Percentiles rank a stretch among this genome's conserved stretches.
Conservation (phyloP, 441 rosid species). For the Capsella rubella region DNA sequence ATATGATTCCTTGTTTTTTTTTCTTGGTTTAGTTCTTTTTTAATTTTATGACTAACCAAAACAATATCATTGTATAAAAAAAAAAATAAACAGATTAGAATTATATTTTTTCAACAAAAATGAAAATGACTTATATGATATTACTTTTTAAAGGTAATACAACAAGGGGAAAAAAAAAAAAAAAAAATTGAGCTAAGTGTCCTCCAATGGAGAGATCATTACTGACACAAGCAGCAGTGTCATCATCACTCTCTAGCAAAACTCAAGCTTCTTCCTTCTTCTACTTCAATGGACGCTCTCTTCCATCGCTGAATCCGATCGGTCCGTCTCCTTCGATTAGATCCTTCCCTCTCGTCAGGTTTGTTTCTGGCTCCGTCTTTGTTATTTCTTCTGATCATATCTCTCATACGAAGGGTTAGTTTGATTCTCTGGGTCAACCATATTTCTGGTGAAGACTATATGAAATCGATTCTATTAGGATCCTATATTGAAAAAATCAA, state of each 20-base stretch:
- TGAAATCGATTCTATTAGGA: not conserved
- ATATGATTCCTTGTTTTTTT: no score
- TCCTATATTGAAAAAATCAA: no score
- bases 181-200: not conserved
- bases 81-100: no score
- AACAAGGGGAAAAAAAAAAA: no score
- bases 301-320: slow-evolving; percentile 8
- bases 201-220: slow-evolving; percentile 26
- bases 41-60: no score
- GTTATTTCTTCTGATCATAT: not conserved
- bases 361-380: not conserved
- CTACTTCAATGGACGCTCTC: slow-evolving; percentile 10
- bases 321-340: slow-evolving; percentile 6
- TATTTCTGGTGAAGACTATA: not conserved
- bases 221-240: not conserved
- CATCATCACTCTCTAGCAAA: slow-evolving; percentile 15
- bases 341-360: slow-evolving; percentile 26
- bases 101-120: no score
- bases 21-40: no score
- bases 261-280: slow-evolving; percentile 14
- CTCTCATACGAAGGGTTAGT: not conserved
- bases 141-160: no score
- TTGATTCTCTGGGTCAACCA: not conserved
- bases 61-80: no score
- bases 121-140: no score